phyloP scores from a whole-genome alignment of 257 asterid species.

The Scutellaria galericulata region DNA sequence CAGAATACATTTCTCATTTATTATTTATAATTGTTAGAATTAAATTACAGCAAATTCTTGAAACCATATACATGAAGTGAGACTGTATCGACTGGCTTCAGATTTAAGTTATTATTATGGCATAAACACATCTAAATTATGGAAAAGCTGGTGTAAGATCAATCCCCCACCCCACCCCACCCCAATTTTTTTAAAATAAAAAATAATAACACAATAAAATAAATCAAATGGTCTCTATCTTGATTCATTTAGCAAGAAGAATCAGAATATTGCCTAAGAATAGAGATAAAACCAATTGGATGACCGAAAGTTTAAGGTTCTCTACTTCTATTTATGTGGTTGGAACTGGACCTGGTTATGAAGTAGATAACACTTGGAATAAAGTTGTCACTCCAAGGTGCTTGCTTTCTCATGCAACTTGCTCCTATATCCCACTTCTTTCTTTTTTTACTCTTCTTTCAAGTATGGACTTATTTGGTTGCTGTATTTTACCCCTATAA shows the following conservation, averaged over 20 bases:
- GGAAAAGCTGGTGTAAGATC: no score
- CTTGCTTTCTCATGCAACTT: constrained; percentile 39
- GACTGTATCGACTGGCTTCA: constrained; percentile 7
- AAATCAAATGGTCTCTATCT: neutral
- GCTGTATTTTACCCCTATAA: neutral
- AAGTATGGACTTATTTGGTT: neutral
- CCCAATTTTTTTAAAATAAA: neutral
- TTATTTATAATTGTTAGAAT: neutral
- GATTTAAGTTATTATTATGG: neutral
- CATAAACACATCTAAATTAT: neutral
- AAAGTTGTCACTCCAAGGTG: constrained; percentile 24
- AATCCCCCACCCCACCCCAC: neutral
- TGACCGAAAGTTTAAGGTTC: constrained; percentile 40
- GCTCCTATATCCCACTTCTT: constrained; percentile 20
- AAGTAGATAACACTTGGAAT: constrained; percentile 32
- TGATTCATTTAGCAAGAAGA: constrained; percentile 39
- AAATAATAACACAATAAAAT: no score
- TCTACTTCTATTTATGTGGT: constrained; percentile 35
- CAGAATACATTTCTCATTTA: neutral
- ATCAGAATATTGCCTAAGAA: constrained; percentile 36
- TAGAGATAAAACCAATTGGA: constrained; percentile 39
- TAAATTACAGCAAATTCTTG: neutral
- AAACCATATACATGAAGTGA: neutral
- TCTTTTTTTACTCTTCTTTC: neutral
- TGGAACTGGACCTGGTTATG: constrained; percentile 29